phyloP scores from a whole-genome alignment of 345 rosid species.

The Raphanus raphanistrum region DNA sequence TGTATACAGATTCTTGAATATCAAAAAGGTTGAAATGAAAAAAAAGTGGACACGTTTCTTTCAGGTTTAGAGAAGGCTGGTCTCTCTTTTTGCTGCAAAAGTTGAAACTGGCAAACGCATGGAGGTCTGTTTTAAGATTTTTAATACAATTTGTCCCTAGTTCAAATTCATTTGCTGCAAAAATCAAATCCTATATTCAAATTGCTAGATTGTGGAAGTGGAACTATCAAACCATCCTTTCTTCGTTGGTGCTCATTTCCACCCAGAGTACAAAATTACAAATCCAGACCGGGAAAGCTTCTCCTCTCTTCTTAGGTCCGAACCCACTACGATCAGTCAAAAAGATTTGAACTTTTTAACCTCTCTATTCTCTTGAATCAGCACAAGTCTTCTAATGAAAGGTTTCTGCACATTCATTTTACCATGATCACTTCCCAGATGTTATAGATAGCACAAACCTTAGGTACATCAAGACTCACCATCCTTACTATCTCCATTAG shows the following conservation, averaged over 20 bases:
- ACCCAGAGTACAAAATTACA: conserved; percentile 89
- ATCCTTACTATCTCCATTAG: too few relatives aligned
- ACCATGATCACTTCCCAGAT: too few relatives aligned
- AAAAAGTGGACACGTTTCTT: too few relatives aligned
- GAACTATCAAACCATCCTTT: conserved; percentile 68
- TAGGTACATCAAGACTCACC: too few relatives aligned
- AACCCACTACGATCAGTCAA: neutral
- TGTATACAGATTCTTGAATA: too few relatives aligned
- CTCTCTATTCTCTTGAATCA: neutral
- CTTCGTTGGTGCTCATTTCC: conserved; percentile 81
- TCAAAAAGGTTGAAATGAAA: too few relatives aligned
- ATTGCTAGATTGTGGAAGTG: conserved; percentile 58
- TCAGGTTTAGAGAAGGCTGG: conserved; percentile 62
- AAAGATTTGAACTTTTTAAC: neutral
- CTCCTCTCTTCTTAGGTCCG: conserved; percentile 78
- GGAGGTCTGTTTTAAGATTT: conserved; percentile 59
- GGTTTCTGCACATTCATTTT: neutral
- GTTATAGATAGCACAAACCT: too few relatives aligned
- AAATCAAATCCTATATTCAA: neutral
- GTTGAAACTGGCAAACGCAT: conserved; percentile 85
- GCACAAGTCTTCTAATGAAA: neutral
- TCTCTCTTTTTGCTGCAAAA: conserved; percentile 78
- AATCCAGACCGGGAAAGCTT: conserved; percentile 89
- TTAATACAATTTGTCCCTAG: neutral
- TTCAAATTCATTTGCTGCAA: neutral